Conservation (phyloP, 257 asterid species). For the Catharanthus roseus region DNA sequence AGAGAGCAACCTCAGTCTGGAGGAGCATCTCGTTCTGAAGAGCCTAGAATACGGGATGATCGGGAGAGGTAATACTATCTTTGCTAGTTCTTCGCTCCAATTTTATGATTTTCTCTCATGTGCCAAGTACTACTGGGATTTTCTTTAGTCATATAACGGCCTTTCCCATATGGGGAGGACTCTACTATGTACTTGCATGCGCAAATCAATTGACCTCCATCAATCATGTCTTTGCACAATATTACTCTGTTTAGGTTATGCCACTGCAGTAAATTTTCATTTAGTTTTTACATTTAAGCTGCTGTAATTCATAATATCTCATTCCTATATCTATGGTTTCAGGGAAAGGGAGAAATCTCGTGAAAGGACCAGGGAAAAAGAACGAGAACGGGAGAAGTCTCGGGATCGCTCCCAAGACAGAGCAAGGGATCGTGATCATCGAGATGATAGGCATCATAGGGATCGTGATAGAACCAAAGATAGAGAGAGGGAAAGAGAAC, state of each 20-base stretch:
- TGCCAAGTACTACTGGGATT: background rate
- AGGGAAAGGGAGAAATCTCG: conserved; percentile 88
- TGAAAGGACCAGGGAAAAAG: conserved; percentile 67
- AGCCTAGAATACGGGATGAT: conserved; percentile 77
- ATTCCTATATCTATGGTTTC: conserved; percentile 5
- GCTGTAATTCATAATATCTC: background rate
- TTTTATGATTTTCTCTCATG: background rate
- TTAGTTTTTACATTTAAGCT: background rate
- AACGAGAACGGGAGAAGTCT: conserved; percentile 60
- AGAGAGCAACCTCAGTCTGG: conserved; percentile 82
- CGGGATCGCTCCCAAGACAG: conserved; percentile 78
- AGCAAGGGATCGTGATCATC: conserved; percentile 73
- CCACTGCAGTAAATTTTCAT: background rate
- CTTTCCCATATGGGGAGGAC: background rate
- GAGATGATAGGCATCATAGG: conserved; percentile 81
- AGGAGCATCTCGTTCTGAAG: conserved; percentile 82
- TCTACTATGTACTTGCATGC: background rate
- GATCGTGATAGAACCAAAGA: conserved; percentile 79
- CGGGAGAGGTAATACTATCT: conserved; percentile 47
- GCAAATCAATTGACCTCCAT: background rate
- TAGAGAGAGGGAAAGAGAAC: conserved; percentile 60
- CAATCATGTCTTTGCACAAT: background rate
- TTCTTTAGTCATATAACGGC: background rate
- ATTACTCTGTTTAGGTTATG: background rate
- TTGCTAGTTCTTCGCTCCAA: background rate